Conservation (phyloP, 768 basidiomycete genomes). For the Hirschioporus abietinus region DNA sequence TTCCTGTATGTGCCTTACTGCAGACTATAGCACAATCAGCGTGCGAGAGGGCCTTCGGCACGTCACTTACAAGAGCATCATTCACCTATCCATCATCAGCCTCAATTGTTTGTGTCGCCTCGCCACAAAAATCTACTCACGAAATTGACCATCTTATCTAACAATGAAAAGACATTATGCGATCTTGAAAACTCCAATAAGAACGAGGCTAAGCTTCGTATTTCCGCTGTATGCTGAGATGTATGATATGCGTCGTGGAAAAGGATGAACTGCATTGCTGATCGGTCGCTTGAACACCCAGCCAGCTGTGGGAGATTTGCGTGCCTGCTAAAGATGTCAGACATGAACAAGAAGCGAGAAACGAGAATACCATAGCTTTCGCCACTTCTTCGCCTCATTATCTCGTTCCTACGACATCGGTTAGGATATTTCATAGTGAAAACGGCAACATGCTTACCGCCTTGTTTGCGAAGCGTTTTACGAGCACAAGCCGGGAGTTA, state of each 20-base stretch:
- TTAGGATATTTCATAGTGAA: background rate
- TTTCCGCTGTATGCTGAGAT: background rate
- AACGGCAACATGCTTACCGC: background rate
- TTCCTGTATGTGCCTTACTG: background rate
- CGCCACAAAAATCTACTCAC: background rate
- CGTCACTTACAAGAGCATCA: background rate
- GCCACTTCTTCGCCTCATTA: background rate
- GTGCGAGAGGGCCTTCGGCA: background rate
- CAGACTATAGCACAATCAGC: background rate
- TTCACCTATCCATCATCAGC: background rate
- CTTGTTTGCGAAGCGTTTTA: background rate
- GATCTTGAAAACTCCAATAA: background rate
- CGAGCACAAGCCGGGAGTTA: background rate
- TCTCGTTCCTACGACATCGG: background rate
- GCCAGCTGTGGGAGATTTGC: background rate
- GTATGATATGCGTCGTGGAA: background rate
- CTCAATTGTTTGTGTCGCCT: background rate
- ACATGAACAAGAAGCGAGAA: background rate
- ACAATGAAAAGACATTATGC: background rate
- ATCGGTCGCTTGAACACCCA: background rate
- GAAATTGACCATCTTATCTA: background rate
- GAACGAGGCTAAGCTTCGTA: background rate
- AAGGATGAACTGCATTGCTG: background rate
- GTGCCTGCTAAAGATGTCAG: background rate
- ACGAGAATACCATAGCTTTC: background rate